Base-by-base conservation (phyloP, 2,329 filamentous ascomycete genomes). In the Chrysoporthe puriensis region DNA sequence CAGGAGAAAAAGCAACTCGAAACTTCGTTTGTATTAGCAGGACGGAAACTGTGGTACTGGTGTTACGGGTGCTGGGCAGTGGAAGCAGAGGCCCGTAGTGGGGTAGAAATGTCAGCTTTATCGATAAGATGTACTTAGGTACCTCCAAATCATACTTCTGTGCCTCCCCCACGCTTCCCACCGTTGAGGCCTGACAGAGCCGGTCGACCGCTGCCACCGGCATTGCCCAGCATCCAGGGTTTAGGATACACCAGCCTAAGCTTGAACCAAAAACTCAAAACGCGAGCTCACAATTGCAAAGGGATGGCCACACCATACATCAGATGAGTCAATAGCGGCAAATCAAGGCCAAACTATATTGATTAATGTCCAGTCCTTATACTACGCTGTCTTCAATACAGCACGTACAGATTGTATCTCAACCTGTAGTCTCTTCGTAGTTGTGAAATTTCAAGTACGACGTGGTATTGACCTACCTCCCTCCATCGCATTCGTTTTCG, bases 61-160 rank as follows among this genome's bases (percentile, higher is more conserved):
- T 36, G 32, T 40, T 34, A 57, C 54, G 14, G 26, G 34, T 8
- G 32, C 54, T 18, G 32, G 54, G 32, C 8, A 18, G 54, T 36
- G 32, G 32, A 40, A 57, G 54, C 16, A 40, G 54, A 40, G 13
- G 36, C 32, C 18, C 42, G 16, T 32, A 14, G 66, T 65, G 66
- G 66, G 66, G 56, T 60, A 48, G 46, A 50, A 62, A 67, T 40
- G 57, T 40, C 56, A 13, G 32, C 42, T 50, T 40, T 64, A 43
- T 60, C 66, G 66, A 65, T 65, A 65, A 64, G 62, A 34, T 54
- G 50, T 26, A 54, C 50, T 44, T 58, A 66, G 52, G 44, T 46
- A 7, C 21, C 56, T 3, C 13, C 32, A 21, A 26, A 26, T 26
- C 26, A 26, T 26, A 26, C 26, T 26, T 26, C 26, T 26, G 26